Base-by-base conservation (phyloP, 805 yeast genomes). In the Saccharomycodes ludwigii region DNA sequence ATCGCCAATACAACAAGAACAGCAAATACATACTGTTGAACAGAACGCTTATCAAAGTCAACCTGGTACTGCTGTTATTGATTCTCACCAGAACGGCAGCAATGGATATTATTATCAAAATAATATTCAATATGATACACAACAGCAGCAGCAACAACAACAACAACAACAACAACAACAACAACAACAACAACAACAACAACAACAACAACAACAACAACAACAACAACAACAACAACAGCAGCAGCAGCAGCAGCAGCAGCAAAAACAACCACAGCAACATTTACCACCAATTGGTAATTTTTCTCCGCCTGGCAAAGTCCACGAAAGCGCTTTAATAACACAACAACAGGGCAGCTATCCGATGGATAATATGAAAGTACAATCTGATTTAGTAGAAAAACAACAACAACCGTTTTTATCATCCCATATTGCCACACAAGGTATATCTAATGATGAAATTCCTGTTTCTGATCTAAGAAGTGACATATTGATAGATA, bases 261-360 rank as follows among this genome's bases (percentile, higher is more conserved):
- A 29, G 20, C 36, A 29, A 18, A 33, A 29, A 18, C 24, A 19
- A 11, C 27, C 30, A 17, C 47, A 44, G 18, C 52, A 49, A 31
- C 55, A 52, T 32, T 34, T 55, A 32, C 60, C 60, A 17, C 58
- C 59, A 14, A 38, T 55, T 20, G 60, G 60, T n/a, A 54, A 54
- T 30, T 55, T 55, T 33, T 52, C 59, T 4, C 58, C 60, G 4
- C 58, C 59, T 14, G 42, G 57, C 5, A 58, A 48, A 21, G 29
- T 17, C 46, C 20, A 41, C 15, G 30, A 35, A 14, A 37, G 35
- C 31, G 44, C 41, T 15, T 41, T 40, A 12, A 42, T 42, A n/a
- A 44, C 34, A 21, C 39, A 36, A 13, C 44, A 38, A 18, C 37
- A 35, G 21, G 44, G 36, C 38, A 41, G 32, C 25, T n/a, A 20